Evolutionary conservation across 768 basidiomycete species (phyloP).

Genomic region (Lentinula detonsa): DNA sequence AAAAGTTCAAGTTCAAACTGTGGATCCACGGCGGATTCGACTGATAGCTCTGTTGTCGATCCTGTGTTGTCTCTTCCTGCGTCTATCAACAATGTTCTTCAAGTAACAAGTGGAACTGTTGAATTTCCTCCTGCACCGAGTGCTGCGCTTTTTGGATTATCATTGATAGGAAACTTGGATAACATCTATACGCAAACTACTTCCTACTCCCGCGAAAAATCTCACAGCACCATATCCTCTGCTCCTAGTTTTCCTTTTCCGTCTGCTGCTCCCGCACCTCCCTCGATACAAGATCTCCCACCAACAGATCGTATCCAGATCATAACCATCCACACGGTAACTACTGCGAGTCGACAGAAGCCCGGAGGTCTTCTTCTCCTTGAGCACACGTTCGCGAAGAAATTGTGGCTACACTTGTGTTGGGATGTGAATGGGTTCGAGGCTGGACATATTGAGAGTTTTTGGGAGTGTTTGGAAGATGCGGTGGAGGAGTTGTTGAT

Average conservation of each 20-base stretch:
- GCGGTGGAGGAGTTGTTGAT: constrained; percentile 13
- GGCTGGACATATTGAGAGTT: constrained; percentile 19
- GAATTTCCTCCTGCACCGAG: constrained; percentile 24
- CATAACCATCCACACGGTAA: constrained; percentile 43
- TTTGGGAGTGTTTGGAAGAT: constrained; percentile 21
- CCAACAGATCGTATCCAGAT: neutral
- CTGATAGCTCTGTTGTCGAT: constrained; percentile 38
- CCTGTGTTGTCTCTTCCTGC: constrained; percentile 1
- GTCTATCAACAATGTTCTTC: constrained; percentile 6
- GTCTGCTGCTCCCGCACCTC: neutral
- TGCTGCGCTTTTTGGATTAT: constrained; percentile 47
- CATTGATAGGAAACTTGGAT: constrained; percentile 65
- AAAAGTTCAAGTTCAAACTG: neutral
- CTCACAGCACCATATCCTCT: neutral
- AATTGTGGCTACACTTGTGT: constrained; percentile 43
- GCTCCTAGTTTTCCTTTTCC: neutral
- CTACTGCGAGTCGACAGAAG: constrained; percentile 61
- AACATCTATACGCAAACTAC: constrained; percentile 34
- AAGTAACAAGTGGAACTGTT: constrained; percentile 13
- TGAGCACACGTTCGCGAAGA: constrained; percentile 53
- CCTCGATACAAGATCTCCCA: neutral
- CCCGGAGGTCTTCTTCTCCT: constrained; percentile 56
- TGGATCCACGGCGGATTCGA: constrained; percentile 37
- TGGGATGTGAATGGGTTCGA: constrained; percentile 25
- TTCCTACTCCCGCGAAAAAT: neutral